phyloP scores from a whole-genome alignment of 768 basidiomycete species.

The Trametes cingulata region DNA sequence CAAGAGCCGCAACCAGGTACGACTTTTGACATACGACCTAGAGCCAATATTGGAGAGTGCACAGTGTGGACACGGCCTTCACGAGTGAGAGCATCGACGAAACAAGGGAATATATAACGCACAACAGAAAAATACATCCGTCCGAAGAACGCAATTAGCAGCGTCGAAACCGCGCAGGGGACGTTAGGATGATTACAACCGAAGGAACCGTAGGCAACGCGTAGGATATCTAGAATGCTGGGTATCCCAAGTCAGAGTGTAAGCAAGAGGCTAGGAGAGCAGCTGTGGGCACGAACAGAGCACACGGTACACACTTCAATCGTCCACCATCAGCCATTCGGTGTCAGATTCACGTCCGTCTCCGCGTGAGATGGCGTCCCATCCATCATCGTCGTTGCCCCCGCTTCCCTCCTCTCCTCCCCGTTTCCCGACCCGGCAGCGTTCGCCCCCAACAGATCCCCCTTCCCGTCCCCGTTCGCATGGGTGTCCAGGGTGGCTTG shows the following conservation, averaged over 20 bases:
- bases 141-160: slow-evolving; percentile 16
- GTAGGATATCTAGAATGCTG: slow-evolving; percentile 30
- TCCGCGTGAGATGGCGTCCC: slow-evolving; percentile 68
- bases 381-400: slow-evolving; percentile 60
- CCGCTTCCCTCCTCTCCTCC: slow-evolving; percentile 50
- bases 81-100: not conserved
- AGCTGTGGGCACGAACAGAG: slow-evolving; percentile 9
- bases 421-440: slow-evolving; percentile 69
- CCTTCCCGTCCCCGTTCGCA: slow-evolving; percentile 23
- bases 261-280: slow-evolving; percentile 1
- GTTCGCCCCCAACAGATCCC: slow-evolving; percentile 30
- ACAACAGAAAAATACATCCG: slow-evolving; percentile 15
- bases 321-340: slow-evolving; percentile 85
- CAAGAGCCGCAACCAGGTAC: not conserved
- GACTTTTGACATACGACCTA: too few species aligned
- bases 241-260: slow-evolving; percentile 25
- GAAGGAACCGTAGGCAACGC: slow-evolving; percentile 3
- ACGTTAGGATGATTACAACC: slow-evolving; percentile 21
- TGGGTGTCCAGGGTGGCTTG: slow-evolving; percentile 62
- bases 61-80: not conserved
- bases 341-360: slow-evolving; percentile 79
- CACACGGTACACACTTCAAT: slow-evolving; percentile 25
- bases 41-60: not conserved
- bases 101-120: slow-evolving; percentile 20
- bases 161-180: slow-evolving; percentile 3